These are phyloP conservation scores for Alternaria novae-zelandiae DNA, from an alignment of 2,329 filamentous ascomycete species.

Conservation along the genomic window DNA sequence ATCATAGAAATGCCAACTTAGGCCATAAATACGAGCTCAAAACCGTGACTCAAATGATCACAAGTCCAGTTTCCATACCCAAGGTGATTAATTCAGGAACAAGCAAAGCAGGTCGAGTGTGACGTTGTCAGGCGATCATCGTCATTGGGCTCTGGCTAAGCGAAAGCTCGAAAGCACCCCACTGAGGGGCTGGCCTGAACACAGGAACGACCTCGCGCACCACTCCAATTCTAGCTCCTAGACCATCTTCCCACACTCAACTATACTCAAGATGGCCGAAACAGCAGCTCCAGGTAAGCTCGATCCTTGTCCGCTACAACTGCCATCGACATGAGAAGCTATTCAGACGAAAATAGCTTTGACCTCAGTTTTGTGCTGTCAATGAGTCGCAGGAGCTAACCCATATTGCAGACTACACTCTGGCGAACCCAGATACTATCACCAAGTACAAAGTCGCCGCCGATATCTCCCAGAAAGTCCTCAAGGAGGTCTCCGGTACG, in stretches of 20 bases:
- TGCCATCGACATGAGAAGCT: background rate
- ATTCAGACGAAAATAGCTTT: slow-evolving; percentile 9
- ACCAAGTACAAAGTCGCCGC: slow-evolving; percentile 99
- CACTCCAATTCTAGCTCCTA: slow-evolving; percentile 30
- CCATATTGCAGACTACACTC: slow-evolving; percentile 72
- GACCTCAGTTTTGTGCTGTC: slow-evolving; percentile 15
- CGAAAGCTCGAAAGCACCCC: slow-evolving; percentile 28
- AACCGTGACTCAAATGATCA: background rate
- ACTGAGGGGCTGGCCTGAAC: slow-evolving; percentile 45
- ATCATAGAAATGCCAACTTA: background rate
- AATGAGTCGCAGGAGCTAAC: slow-evolving; percentile 36
- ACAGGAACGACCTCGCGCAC: slow-evolving; percentile 33
- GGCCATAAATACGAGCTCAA: background rate
- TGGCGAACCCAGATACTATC: slow-evolving; percentile 91
- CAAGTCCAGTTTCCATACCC: slow-evolving; percentile 7
- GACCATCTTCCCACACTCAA: slow-evolving; percentile 28
- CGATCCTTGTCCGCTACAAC: background rate
- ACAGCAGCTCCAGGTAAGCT: slow-evolving; percentile 39
- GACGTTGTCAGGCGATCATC: slow-evolving; percentile 19
- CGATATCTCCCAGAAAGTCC: slow-evolving; percentile 92
- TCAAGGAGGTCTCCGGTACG: slow-evolving; percentile 77
- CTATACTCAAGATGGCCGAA: slow-evolving; percentile 45
- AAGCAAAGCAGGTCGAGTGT: slow-evolving; percentile 7
- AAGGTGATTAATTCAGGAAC: slow-evolving; percentile 1
- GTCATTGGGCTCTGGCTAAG: slow-evolving; percentile 43